Percentiles rank a stretch among this genome's conserved stretches.
These are phyloP conservation scores for Mycena vulgaris DNA, from an alignment of 768 basidiomycete species.

Conservation along the genomic window DNA sequence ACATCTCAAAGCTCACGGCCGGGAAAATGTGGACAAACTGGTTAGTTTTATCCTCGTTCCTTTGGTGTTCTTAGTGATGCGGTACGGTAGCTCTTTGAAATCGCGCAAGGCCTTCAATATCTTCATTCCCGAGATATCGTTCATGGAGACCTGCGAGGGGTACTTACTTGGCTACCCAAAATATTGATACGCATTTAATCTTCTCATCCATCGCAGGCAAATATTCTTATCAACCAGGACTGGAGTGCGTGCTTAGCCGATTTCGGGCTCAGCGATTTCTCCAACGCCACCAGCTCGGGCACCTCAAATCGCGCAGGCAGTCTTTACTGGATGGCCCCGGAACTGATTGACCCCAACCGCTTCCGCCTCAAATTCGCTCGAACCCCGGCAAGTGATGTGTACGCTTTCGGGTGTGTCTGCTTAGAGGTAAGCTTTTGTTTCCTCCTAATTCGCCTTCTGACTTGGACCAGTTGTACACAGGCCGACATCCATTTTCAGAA, in stretches of 20 bases:
- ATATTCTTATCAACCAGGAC: slow-evolving; percentile 51
- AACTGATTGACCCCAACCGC: slow-evolving; percentile 48
- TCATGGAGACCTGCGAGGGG: slow-evolving; percentile 40
- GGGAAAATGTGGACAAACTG: slow-evolving; percentile 39
- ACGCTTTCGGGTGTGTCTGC: slow-evolving; percentile 52
- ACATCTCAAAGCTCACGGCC: slow-evolving; percentile 39
- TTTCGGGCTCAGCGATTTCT: slow-evolving; percentile 51
- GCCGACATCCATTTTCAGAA: background rate
- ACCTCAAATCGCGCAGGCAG: slow-evolving; percentile 46
- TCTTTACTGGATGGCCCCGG: slow-evolving; percentile 54
- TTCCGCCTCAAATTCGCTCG: slow-evolving; percentile 42
- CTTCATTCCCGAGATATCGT: slow-evolving; percentile 39
- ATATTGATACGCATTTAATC: too few relatives aligned
- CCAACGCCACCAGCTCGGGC: slow-evolving; percentile 44
- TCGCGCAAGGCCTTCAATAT: slow-evolving; percentile 42
- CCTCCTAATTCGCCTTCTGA: background rate
- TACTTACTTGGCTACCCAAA: too few relatives aligned
- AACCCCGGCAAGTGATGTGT: slow-evolving; percentile 50
- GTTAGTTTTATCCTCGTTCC: background rate
- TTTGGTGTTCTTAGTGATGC: background rate
- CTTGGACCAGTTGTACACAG: slow-evolving; percentile 13
- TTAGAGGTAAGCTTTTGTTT: slow-evolving; percentile 44
- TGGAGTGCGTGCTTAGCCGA: slow-evolving; percentile 52
- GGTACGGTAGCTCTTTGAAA: slow-evolving; percentile 32
- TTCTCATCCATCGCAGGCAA: slow-evolving; percentile 36